Percentiles rank a stretch among this genome's conserved stretches.
Conservation (phyloP, 306 rosid species). For the apple (Malus domestica) region DNA sequence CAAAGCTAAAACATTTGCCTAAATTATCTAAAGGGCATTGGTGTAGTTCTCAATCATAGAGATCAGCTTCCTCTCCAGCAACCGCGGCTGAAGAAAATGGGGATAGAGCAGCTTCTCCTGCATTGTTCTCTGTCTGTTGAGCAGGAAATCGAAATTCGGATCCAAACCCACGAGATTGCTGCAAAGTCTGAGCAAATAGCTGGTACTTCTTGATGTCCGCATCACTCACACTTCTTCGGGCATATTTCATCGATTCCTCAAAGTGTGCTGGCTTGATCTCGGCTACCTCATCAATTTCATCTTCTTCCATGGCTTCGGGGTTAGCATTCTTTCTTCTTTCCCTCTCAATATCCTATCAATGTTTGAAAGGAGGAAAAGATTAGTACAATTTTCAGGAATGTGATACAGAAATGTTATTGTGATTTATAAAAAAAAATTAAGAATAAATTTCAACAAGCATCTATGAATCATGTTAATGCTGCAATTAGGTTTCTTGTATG, state of each 20-base stretch:
- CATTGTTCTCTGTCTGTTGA: slow-evolving; percentile 13
- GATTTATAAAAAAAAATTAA: neutral
- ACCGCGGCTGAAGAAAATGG: slow-evolving; percentile 45
- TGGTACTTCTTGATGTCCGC: slow-evolving; percentile 64
- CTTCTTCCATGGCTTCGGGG: slow-evolving; percentile 67
- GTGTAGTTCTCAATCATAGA: slow-evolving; percentile 29
- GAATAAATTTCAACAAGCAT: neutral
- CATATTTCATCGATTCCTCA: slow-evolving; percentile 36
- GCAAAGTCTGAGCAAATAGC: slow-evolving; percentile 62
- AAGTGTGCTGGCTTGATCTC: slow-evolving; percentile 60
- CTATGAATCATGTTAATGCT: neutral
- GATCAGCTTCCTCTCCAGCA: slow-evolving; percentile 54
- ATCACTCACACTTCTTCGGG: slow-evolving; percentile 64
- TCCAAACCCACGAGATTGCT: slow-evolving; percentile 62
- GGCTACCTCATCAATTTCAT: slow-evolving; percentile 28
- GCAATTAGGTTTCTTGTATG: neutral
- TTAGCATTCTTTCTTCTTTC: slow-evolving; percentile 41
- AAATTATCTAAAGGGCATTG: neutral
- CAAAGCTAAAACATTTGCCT: neutral
- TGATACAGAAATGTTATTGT: neutral
- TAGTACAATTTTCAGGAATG: neutral
- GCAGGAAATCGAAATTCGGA: slow-evolving; percentile 45
- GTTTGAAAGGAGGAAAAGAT: neutral
- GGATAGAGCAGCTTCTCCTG: slow-evolving; percentile 33
- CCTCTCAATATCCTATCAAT: slow-evolving; percentile 41